A percentile compares a stretch with the other conserved stretches of the same genome.
These are phyloP conservation scores for Epichloe elymi DNA, from an alignment of 2,329 filamentous ascomycete genomes.

Conservation along the genomic window DNA sequence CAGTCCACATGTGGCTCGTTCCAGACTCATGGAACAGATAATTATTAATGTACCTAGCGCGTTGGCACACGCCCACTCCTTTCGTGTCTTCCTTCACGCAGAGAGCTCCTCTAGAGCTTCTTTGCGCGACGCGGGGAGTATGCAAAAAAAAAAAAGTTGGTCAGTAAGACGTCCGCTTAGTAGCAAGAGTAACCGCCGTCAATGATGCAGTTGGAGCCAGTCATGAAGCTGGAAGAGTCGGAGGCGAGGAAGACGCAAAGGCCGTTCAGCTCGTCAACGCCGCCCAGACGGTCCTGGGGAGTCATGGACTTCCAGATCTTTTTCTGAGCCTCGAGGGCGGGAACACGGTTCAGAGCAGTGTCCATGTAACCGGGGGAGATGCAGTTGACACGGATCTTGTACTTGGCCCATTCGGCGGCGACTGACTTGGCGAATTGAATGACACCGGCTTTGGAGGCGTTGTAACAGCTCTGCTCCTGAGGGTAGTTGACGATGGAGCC, in stretches of 20 bases:
- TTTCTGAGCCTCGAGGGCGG: slow-evolving; percentile 68
- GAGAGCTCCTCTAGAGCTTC: background rate
- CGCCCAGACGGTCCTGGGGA: slow-evolving; percentile 59
- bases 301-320: slow-evolving; percentile 66
- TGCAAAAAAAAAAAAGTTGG: background rate
- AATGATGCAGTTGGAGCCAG: slow-evolving; percentile 58
- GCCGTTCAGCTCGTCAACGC: slow-evolving; percentile 64
- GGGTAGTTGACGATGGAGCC: slow-evolving; percentile 78
- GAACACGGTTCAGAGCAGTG: slow-evolving; percentile 67
- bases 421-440: slow-evolving; percentile 69
- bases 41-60: background rate
- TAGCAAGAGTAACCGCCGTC: slow-evolving; percentile 58
- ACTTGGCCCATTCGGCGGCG: slow-evolving; percentile 72
- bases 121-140: background rate
- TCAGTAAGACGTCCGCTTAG: slow-evolving; percentile 21
- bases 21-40: background rate
- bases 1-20: background rate
- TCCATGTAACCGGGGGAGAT: slow-evolving; percentile 83
- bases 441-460: slow-evolving; percentile 70
- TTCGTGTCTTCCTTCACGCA: background rate
- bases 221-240: slow-evolving; percentile 64
- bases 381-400: slow-evolving; percentile 70
- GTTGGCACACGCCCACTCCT: background rate
- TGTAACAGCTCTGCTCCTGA: slow-evolving; percentile 73
- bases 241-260: slow-evolving; percentile 64